A percentile compares a stretch with the other conserved stretches of the same genome.
These are phyloP conservation scores for Ogataea hybrid DNA, from an alignment of 1,139 yeast species.

Conservation along the genomic window DNA sequence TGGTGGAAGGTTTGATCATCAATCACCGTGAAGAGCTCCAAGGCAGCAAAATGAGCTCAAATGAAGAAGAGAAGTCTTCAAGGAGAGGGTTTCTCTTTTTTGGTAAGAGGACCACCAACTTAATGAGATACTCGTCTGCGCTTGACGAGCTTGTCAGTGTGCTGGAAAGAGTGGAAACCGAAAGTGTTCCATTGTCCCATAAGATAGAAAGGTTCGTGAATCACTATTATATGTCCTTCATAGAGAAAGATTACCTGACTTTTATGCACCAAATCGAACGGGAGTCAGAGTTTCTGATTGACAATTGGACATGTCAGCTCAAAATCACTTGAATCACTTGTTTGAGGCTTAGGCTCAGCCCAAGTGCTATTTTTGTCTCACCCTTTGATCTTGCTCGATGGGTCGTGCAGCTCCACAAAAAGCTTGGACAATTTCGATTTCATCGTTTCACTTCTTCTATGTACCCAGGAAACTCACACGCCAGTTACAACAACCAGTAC, in stretches of 20 bases:
- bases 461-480: slow-evolving; percentile 18
- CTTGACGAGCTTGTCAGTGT: slow-evolving; percentile 5
- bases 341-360: no score
- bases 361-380: no score
- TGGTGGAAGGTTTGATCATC: not conserved
- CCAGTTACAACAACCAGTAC: slow-evolving; percentile 11
- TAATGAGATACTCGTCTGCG: slow-evolving; percentile 4
- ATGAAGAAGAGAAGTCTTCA: not conserved
- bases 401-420: slow-evolving; percentile 1
- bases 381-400: not conserved
- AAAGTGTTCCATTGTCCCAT: not conserved
- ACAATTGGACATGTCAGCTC: not conserved
- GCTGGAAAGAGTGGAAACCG: not conserved
- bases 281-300: slow-evolving; percentile 12
- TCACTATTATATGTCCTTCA: slow-evolving; percentile 11
- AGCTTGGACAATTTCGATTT: slow-evolving; percentile 4
- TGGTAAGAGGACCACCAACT: not conserved
- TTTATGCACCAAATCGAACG: slow-evolving; percentile 3
- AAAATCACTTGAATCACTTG: not conserved
- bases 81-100: slow-evolving; percentile 8
- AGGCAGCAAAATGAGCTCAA: not conserved
- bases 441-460: slow-evolving; percentile 3
- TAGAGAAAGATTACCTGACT: slow-evolving; percentile 11
- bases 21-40: not conserved
- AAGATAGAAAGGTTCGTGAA: slow-evolving; percentile 6